Evolutionary conservation across 345 rosid species (phyloP), one percentile per base, ranked within the genome.

Genomic region (Eutrema yunnanense): DNA sequence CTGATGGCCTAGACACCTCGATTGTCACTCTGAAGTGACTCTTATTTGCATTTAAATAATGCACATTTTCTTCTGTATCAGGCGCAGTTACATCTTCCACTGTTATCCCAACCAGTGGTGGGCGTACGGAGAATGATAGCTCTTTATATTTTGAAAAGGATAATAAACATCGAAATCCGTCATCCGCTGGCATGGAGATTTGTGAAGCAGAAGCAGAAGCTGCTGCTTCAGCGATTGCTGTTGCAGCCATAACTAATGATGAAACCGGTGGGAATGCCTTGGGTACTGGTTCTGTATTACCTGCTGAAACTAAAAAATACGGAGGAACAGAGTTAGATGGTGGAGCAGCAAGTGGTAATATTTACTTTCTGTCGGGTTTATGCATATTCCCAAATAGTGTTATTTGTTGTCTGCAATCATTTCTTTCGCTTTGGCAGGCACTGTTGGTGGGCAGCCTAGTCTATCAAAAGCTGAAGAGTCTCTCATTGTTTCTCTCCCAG

Each of bases 81-180:
- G 98, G 99, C 76, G 99, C 92, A 30, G 98, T 95, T 65, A 88
- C 96, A 73, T 88, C 98, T 71, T 89, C 99, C 9, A 83, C 96
- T 26, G 79, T 87, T 72, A 83, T 86, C 32, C 86, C 90, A 67
- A 78, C 84, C 16, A 76, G 81, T 79, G 79, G 80, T 62, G 73
- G 65, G 6, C 75, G 75, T 68, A 65, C 84, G 26, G 90, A 90
- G 67, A 82, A 72, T 13, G 81, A 82, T 42, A 82, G 85, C 82
- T 73, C 81, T 37, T 76, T 88, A 61, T 90, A 87, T 79, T 90
- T 86, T 80, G 92, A 85, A 69, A 92, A 90, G 73, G 88, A 85
- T 68, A 46, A 29, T 46, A 84, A 89, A 59, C 83, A 74, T 56
- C 62, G 77, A 16, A 77, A 60, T 60, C 87, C 85, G 55, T 66